A percentile compares a stretch with the other conserved stretches of the same genome.
These are phyloP conservation scores for Sclerotinia trifoliorum DNA, from an alignment of 2,329 filamentous ascomycete species.

Conservation along the genomic window DNA sequence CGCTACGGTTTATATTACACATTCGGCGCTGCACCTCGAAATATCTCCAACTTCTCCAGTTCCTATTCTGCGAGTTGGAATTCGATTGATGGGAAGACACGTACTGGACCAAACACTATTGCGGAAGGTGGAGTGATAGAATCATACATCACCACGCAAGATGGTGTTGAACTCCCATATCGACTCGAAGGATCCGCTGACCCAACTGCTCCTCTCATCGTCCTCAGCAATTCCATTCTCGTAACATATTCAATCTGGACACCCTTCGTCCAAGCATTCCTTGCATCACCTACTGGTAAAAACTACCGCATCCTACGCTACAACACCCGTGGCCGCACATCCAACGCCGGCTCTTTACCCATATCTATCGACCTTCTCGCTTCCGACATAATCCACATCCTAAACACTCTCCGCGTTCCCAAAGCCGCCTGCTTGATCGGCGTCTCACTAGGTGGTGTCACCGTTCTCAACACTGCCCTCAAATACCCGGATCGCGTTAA, in stretches of 20 bases:
- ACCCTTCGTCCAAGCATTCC: slow-evolving; percentile 52
- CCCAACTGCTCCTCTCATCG: slow-evolving; percentile 66
- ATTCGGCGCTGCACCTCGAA: slow-evolving; percentile 72
- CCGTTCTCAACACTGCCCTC: slow-evolving; percentile 70
- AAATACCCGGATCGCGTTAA: slow-evolving; percentile 58
- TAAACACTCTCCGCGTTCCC: slow-evolving; percentile 67
- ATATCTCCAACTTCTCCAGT: slow-evolving; percentile 47
- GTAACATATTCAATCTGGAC: slow-evolving; percentile 82
- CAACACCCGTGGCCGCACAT: slow-evolving; percentile 61
- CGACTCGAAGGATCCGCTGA: slow-evolving; percentile 70
- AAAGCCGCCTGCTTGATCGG: slow-evolving; percentile 68
- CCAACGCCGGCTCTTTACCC: slow-evolving; percentile 27
- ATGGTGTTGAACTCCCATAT: slow-evolving; percentile 70
- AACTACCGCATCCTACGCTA: slow-evolving; percentile 74
- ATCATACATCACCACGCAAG: slow-evolving; percentile 66
- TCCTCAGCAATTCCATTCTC: slow-evolving; percentile 78
- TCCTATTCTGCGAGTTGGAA: slow-evolving; percentile 37
- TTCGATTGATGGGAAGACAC: slow-evolving; percentile 49
- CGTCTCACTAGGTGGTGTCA: slow-evolving; percentile 79
- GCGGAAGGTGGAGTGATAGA: slow-evolving; percentile 55
- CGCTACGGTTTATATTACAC: slow-evolving; percentile 74
- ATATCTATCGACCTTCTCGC: slow-evolving; percentile 56
- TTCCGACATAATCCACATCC: slow-evolving; percentile 63
- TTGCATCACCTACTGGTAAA: slow-evolving; percentile 32
- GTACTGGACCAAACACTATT: slow-evolving; percentile 40